These are phyloP conservation scores for Aspergillus sp. DNA, from an alignment of 2,329 filamentous ascomycete species.

Conservation along the genomic window DNA sequence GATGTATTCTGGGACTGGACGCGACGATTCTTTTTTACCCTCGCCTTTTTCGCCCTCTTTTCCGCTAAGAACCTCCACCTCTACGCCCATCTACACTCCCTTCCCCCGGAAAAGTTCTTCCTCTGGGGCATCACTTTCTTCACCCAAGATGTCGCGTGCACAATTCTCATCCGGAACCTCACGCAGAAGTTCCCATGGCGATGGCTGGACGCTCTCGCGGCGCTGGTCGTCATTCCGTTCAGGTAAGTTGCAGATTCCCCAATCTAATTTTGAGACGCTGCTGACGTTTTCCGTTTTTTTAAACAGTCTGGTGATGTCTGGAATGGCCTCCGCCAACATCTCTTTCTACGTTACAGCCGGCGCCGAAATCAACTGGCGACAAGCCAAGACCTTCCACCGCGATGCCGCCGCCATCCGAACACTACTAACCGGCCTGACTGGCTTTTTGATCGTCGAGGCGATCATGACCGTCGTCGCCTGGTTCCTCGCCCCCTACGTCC, in stretches of 20 bases:
- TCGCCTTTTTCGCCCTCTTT: conserved; percentile 28
- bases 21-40: conserved; percentile 32
- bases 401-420: conserved; percentile 35
- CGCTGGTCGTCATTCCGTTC: conserved; percentile 27
- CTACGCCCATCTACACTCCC: conserved; percentile 27
- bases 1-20: conserved; percentile 29
- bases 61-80: conserved; percentile 28
- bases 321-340: conserved; percentile 33
- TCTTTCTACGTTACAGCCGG: conserved; percentile 36
- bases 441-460: conserved; percentile 32
- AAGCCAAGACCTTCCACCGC: conserved; percentile 31
- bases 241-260: conserved; percentile 21
- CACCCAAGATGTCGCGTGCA: conserved; percentile 29
- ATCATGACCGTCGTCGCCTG: conserved; percentile 26
- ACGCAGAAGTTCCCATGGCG: conserved; percentile 25
- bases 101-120: conserved; percentile 23
- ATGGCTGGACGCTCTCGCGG: conserved; percentile 17
- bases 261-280: background rate
- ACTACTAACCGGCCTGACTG: conserved; percentile 32
- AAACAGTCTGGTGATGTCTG: conserved; percentile 30
- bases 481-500: conserved; percentile 25
- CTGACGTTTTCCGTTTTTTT: background rate
- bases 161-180: conserved; percentile 24
- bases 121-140: conserved; percentile 31
- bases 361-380: conserved; percentile 39